Conservation (phyloP, 2,329 filamentous ascomycete genomes). For the Juglanconis juglandina region DNA sequence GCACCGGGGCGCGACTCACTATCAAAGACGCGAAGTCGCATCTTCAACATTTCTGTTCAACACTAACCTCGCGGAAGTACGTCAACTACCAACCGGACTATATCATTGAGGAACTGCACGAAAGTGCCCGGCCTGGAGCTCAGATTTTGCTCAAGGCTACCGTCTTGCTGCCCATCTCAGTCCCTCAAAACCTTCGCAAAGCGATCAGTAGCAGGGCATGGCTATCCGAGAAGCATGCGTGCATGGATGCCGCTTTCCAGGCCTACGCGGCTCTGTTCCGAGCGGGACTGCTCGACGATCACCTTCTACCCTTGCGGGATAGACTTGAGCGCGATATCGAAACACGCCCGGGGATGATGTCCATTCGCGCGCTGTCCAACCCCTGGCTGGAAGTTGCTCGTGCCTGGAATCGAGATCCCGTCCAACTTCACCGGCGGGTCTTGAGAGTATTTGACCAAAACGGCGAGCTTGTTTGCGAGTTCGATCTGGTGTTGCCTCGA, state of each 20-base stretch:
- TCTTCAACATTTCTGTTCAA: conserved; percentile 75
- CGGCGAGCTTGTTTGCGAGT: conserved; percentile 30
- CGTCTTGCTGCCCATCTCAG: conserved; percentile 67
- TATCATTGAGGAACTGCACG: conserved; percentile 42
- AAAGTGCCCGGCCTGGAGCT: conserved; percentile 22
- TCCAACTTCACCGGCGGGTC: conserved; percentile 26
- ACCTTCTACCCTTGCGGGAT: conserved; percentile 64
- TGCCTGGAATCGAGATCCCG: conserved; percentile 37
- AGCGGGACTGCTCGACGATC: conserved; percentile 70
- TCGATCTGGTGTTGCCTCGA: conserved; percentile 43
- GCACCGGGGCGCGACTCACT: conserved; percentile 62
- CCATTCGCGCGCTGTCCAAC: conserved; percentile 36
- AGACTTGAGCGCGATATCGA: conserved; percentile 36
- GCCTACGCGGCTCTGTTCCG: conserved; percentile 69
- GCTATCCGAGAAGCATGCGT: conserved; percentile 68
- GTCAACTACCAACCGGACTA: conserved; percentile 68
- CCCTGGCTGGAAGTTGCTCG: conserved; percentile 46
- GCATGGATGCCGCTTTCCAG: conserved; percentile 78
- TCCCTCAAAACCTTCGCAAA: conserved; percentile 60
- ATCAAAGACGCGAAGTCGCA: conserved; percentile 72
- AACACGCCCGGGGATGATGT: conserved; percentile 31
- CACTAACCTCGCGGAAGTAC: conserved; percentile 55
- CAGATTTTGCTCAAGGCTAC: conserved; percentile 45
- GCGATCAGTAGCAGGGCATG: conserved; percentile 55
- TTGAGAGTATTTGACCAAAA: conserved; percentile 34